Evolutionary conservation across 2,329 filamentous ascomycete species (phyloP), one percentile per base, ranked within the genome.

Genomic region (Ceratocystis ficicola): DNA sequence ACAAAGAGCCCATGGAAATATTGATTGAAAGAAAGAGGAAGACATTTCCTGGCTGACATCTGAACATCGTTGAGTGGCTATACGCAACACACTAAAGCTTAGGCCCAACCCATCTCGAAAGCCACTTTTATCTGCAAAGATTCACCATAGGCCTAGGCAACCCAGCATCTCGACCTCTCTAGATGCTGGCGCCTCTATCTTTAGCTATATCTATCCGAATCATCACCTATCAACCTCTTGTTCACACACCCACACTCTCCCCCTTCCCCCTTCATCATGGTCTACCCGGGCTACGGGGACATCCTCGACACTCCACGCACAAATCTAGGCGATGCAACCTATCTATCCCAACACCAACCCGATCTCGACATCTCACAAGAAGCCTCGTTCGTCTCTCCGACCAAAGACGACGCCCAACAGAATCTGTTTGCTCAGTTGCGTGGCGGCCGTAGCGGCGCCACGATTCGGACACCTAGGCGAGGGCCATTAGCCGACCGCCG

Each of bases 331-430:
- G 90, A 96, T 81, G 86, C 85, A 76, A 95, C 91, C 70, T 93
- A 87, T 75, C 80, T 95, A 69, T 84, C 77, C 75, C 52, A 60
- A n/a, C 79, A 85, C 76, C 76, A 82, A 76, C 77, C 85, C 71
- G 86, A 90, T 72, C 85, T 95, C 72, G 90, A 95, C 71, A 86
- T 93, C 70, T 95, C 90, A 64, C 87, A 91, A 71, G 90, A 95
- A 73, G 86, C 89, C 66, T 94, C 93, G 0, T 96, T 96, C 71
- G 84, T 86, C 66, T 91, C 89, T 36, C 92, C 88, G 28, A 83
- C 81, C 32, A 92, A 89, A 75, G 74, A 77, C 10, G 74, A 72
- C 48, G 67, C 67, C 44, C 84, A 86, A 72, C 84, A 86, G 71
- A 89, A 94, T 71, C 77, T 96, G 28, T 78, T 95, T 61, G 85